These are phyloP conservation scores for Eutrema heterophyllum DNA, from an alignment of 345 rosid genomes.

Conservation along the genomic window DNA sequence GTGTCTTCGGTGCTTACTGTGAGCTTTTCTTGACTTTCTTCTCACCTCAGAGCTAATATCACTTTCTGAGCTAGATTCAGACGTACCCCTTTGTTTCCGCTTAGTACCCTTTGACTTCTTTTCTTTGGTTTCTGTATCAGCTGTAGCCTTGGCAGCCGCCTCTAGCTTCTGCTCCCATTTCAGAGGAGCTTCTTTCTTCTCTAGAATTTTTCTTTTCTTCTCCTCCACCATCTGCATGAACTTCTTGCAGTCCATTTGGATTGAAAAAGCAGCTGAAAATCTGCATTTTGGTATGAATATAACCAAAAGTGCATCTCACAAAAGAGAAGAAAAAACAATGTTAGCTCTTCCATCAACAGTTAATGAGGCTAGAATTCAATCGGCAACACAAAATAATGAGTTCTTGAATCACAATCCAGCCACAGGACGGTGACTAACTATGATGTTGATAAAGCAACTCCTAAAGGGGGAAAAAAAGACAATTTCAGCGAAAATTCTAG, in stretches of 20 bases:
- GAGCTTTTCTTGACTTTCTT: conserved; percentile 50
- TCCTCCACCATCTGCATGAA: conserved; percentile 96
- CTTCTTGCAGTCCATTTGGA: conserved; percentile 89
- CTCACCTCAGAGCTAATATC: conserved; percentile 42
- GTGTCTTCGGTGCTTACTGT: conserved; percentile 54
- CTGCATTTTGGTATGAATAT: conserved; percentile 90
- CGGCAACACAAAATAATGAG: background rate
- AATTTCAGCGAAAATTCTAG: background rate
- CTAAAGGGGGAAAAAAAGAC: background rate
- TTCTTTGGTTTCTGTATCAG: conserved; percentile 56
- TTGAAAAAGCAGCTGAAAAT: conserved; percentile 50
- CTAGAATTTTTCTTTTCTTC: conserved; percentile 73
- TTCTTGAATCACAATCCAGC: background rate
- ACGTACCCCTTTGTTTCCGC: conserved; percentile 43
- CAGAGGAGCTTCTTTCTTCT: conserved; percentile 82
- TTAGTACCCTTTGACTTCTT: conserved; percentile 53
- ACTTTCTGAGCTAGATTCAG: conserved; percentile 42
- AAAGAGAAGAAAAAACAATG: conserved; percentile 91
- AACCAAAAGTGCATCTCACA: conserved; percentile 91
- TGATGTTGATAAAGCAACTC: background rate
- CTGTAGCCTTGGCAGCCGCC: conserved; percentile 75
- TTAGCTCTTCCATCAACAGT: conserved; percentile 52
- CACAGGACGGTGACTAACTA: background rate
- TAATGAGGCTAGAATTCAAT: background rate
- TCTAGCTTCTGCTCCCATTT: conserved; percentile 98